phyloP scores from a whole-genome alignment of 139 green algal species.

The Closterium sp. region DNA sequence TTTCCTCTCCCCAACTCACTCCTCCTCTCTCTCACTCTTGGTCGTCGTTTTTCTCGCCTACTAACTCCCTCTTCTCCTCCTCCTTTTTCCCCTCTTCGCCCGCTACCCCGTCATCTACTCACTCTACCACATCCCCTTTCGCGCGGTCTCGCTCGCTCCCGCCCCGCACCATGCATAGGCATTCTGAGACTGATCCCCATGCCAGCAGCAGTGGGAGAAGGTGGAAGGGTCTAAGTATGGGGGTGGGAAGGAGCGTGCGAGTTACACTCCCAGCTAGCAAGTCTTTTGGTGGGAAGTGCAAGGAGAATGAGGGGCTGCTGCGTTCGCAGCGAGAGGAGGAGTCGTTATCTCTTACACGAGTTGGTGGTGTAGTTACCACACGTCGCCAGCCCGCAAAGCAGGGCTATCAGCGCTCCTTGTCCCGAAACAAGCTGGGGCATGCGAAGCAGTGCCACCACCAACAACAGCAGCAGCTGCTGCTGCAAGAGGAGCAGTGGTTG shows the following conservation, averaged over 20 bases:
- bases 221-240: not conserved
- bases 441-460: not conserved
- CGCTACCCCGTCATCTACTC: not conserved
- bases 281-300: not conserved
- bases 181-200: not conserved
- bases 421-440: not conserved
- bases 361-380: too few relatives aligned
- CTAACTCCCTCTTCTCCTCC: not conserved
- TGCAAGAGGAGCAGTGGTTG: not conserved
- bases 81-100: not conserved
- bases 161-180: not conserved
- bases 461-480: not conserved
- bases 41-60: not conserved
- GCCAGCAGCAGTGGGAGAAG: not conserved
- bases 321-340: not conserved
- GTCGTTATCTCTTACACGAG: not conserved
- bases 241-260: not conserved
- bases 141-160: not conserved
- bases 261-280: not conserved
- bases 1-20: not conserved
- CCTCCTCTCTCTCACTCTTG: not conserved
- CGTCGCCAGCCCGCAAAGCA: not conserved
- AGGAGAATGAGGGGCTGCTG: not conserved
- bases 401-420: not conserved
- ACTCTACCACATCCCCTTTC: not conserved